A percentile compares a stretch with the other conserved stretches of the same genome.
phyloP scores from a whole-genome alignment of 2,329 filamentous ascomycete species.

The Calonectria leucothoes region DNA sequence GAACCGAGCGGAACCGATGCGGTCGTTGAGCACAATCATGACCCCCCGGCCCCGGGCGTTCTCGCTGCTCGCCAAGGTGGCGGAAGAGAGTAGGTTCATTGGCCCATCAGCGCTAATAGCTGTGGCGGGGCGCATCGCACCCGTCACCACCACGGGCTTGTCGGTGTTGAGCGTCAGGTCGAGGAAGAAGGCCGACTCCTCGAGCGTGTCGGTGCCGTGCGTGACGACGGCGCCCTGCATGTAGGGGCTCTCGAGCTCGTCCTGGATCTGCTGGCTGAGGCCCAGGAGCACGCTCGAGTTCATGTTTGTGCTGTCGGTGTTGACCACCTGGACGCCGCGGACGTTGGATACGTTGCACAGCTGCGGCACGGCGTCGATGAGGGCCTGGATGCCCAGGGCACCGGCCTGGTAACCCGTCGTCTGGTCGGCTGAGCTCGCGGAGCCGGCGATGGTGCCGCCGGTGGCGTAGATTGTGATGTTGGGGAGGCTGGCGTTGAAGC shows the following conservation, averaged over 20 bases:
- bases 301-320: constrained; percentile 60
- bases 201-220: constrained; percentile 74
- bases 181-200: constrained; percentile 73
- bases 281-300: constrained; percentile 61
- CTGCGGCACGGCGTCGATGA: constrained; percentile 67
- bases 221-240: constrained; percentile 67
- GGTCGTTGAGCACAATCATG: constrained; percentile 72
- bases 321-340: constrained; percentile 62
- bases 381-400: constrained; percentile 59
- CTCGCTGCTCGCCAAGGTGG: constrained; percentile 63
- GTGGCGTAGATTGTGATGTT: constrained; percentile 69
- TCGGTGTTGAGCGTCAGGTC: constrained; percentile 66
- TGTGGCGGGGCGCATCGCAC: constrained; percentile 72
- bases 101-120: constrained; percentile 73
- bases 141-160: constrained; percentile 71
- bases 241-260: constrained; percentile 56
- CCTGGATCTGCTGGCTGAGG: constrained; percentile 60
- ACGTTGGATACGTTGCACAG: constrained; percentile 66
- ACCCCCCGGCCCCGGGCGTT: constrained; percentile 62
- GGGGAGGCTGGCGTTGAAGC: constrained; percentile 51
- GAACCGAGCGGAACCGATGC: constrained; percentile 68
- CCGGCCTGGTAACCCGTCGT: constrained; percentile 57
- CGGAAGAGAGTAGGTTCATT: constrained; percentile 70
- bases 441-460: constrained; percentile 70
- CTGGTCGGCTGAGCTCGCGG: constrained; percentile 58